Evolutionary conservation across 306 rosid genomes (phyloP).

Genomic region (Ceratonia siliqua): DNA sequence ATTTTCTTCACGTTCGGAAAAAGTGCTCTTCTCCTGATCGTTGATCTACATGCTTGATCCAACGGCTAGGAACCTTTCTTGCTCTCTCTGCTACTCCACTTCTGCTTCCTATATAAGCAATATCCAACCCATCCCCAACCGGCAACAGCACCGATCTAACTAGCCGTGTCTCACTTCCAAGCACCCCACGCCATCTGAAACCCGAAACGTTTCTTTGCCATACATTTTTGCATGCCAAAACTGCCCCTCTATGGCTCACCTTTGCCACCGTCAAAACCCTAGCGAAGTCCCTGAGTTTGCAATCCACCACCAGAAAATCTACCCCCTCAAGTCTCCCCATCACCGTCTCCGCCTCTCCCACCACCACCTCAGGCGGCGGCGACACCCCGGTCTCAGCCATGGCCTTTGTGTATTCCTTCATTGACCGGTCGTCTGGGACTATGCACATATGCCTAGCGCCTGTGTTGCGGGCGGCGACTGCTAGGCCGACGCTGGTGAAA

Average conservation of each 20-base stretch:
- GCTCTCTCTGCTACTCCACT: not conserved
- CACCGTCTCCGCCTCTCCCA: slow-evolving; percentile 50
- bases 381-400: slow-evolving; percentile 40
- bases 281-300: slow-evolving; percentile 56
- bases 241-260: slow-evolving; percentile 65
- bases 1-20: slow-evolving; percentile 51
- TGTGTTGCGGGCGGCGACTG: slow-evolving; percentile 74
- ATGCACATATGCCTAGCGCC: slow-evolving; percentile 79
- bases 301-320: slow-evolving; percentile 81
- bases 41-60: slow-evolving; percentile 72
- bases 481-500: slow-evolving; percentile 69
- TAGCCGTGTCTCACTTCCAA: slow-evolving; percentile 70
- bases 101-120: slow-evolving; percentile 73
- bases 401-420: slow-evolving; percentile 49
- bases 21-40: slow-evolving; percentile 81
- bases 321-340: slow-evolving; percentile 40
- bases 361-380: slow-evolving; percentile 52
- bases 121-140: slow-evolving; percentile 79
- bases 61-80: slow-evolving; percentile 53
- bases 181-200: slow-evolving; percentile 59
- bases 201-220: slow-evolving; percentile 46
- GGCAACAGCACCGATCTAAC: slow-evolving; percentile 76
- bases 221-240: slow-evolving; percentile 81
- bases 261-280: slow-evolving; percentile 60
- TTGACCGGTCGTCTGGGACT: slow-evolving; percentile 65